These are phyloP conservation scores for Fusarium pilosicola DNA, from an alignment of 2,329 filamentous ascomycete genomes.

Conservation along the genomic window DNA sequence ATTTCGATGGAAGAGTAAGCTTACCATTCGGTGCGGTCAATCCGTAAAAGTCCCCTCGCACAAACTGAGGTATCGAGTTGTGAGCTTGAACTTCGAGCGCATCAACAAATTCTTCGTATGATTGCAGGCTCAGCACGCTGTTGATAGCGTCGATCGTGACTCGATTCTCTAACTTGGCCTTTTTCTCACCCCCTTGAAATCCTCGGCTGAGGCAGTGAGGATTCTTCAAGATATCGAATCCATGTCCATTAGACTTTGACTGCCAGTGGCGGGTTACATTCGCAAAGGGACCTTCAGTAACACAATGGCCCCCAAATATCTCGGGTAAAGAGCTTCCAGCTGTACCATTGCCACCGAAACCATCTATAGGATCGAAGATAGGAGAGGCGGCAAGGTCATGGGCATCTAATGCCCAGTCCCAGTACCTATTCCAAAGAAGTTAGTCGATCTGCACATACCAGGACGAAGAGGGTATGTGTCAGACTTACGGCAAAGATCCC, in stretches of 20 bases:
- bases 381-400: background rate
- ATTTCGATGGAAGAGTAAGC: too few relatives aligned
- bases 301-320: background rate
- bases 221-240: background rate
- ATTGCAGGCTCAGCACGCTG: fast-evolving
- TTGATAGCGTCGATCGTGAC: background rate
- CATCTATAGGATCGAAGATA: background rate
- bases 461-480: too few relatives aligned
- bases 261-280: background rate
- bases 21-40: background rate
- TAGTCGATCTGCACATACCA: background rate
- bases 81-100: background rate
- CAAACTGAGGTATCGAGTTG: background rate
- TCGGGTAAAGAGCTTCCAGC: background rate
- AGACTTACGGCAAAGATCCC: background rate
- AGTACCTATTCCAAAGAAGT: background rate
- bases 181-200: background rate
- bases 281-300: background rate
- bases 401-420: background rate
- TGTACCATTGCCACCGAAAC: background rate
- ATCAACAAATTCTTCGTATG: background rate
- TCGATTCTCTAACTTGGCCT: background rate
- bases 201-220: background rate
- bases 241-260: background rate
- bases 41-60: background rate